Evolutionary conservation across 169 alveolate species (phyloP), one percentile per base, ranked within the genome.

Genomic region (Plasmodium berghei): DNA sequence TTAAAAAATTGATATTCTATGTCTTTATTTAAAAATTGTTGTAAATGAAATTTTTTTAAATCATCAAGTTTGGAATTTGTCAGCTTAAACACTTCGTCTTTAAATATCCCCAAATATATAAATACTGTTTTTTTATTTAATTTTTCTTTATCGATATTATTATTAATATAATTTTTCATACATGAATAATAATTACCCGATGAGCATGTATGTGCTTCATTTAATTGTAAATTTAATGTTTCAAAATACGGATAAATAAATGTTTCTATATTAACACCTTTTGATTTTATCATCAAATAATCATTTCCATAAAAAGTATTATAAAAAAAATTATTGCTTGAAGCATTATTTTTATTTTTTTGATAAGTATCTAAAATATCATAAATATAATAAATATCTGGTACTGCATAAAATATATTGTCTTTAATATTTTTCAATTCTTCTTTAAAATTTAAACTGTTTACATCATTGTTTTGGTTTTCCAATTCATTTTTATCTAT

Each of bases 221-320:
- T 67, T 61, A 80, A 48, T 49, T 80, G 73, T 18, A 80, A 24
- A 67, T 80, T 80, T 59, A 80, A 55, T 5, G 85, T 54, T 52
- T 80, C 90, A 59, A 80, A 80, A 22, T 80, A 80, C 12, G 90
- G 90, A 80, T 80, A 80, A 54, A 80, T 67, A 71, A 80, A 80
- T 16, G 90, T 66, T 62, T 80, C 90, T 9, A 80, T 61, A 80
- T 80, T 42, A 14, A 80, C 80, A 12, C 90, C 90, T 59, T 80
- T 80, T 10, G 90, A 80, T 59, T 80, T 80, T 48, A 66, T 62
- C 12, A 80, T n/a, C 28, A 80, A 42, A 71, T 80, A 80, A 56
- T 80, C 83, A 67, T 58, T 54, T 56, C 90, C 90, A 56, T 80
- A 80, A 69, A 80, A 59, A 12, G 83, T 28, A 54, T 67, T 52